Evolutionary conservation across 2,329 filamentous ascomycete genomes (phyloP).

Genomic region (Colletotrichum sp.): DNA sequence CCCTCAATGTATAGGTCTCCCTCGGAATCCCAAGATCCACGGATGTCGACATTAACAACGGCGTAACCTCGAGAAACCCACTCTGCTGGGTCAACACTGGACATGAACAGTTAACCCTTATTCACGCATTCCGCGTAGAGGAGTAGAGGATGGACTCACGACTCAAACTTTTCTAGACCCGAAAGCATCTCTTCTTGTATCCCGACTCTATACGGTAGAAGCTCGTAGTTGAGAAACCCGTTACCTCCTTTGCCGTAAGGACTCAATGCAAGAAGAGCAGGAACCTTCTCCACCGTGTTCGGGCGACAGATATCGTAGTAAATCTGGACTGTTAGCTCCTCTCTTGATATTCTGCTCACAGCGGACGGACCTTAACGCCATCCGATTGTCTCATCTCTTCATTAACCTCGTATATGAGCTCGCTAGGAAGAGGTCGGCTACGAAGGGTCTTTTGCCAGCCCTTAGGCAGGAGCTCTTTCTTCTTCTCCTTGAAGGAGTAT

Average conservation of each 20-base stretch:
- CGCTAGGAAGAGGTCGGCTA: neutral
- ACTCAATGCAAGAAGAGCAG: conserved; percentile 37
- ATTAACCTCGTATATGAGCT: neutral
- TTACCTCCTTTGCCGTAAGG: conserved; percentile 51
- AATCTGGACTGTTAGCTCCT: conserved; percentile 20
- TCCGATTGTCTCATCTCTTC: neutral
- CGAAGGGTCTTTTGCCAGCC: neutral
- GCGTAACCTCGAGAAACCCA: conserved; percentile 31
- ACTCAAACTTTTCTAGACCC: conserved; percentile 31
- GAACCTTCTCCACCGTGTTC: conserved; percentile 30
- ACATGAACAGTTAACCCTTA: neutral
- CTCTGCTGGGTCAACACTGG: conserved; percentile 27
- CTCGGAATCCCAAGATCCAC: conserved; percentile 27
- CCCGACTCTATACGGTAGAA: conserved; percentile 40
- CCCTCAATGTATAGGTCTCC: conserved; percentile 16
- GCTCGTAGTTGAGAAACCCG: conserved; percentile 36
- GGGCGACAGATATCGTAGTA: conserved; percentile 51
- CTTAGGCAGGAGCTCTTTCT: neutral
- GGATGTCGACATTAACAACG: conserved; percentile 29
- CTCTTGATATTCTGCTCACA: neutral
- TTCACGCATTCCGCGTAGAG: neutral
- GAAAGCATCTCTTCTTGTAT: conserved; percentile 27
- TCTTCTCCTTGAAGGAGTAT: neutral
- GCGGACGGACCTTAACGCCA: neutral
- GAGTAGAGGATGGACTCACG: neutral